These are phyloP conservation scores for Thinopyrum elongatum DNA, from an alignment of 176 grass and related monocot genomes.

Conservation along the genomic window DNA sequence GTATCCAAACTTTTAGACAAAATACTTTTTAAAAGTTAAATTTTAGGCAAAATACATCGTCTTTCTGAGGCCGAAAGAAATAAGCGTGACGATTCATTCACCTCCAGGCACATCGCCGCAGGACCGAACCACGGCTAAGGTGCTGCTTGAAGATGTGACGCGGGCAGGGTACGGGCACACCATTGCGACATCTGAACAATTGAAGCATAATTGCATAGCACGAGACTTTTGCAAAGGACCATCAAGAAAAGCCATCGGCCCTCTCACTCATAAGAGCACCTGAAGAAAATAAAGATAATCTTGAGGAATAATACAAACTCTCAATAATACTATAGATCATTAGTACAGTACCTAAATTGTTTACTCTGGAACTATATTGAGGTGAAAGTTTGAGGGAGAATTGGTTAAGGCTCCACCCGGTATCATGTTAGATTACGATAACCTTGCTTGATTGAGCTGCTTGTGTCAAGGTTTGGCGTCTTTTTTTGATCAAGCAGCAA, in stretches of 20 bases:
- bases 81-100: not conserved
- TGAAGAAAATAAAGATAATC: conserved; percentile 26
- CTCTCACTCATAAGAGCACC: not conserved
- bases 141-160: not conserved
- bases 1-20: not conserved
- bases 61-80: not conserved
- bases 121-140: not conserved
- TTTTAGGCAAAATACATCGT: not conserved
- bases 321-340: not conserved
- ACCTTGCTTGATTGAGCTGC: not conserved
- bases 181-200: not conserved
- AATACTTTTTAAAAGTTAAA: too few relatives aligned
- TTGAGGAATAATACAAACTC: not conserved
- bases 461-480: not conserved
- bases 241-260: not conserved
- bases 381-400: not conserved
- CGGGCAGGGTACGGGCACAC: not conserved
- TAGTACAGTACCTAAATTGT: not conserved
- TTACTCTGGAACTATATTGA: not conserved
- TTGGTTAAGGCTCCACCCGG: not conserved
- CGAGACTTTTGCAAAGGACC: not conserved
- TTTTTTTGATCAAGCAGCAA: conserved; percentile 8
- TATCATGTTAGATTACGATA: not conserved
- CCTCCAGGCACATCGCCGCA: not conserved
- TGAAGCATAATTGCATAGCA: not conserved